phyloP scores from a whole-genome alignment of 2,329 filamentous ascomycete genomes.

The Apiospora saccharicola region DNA sequence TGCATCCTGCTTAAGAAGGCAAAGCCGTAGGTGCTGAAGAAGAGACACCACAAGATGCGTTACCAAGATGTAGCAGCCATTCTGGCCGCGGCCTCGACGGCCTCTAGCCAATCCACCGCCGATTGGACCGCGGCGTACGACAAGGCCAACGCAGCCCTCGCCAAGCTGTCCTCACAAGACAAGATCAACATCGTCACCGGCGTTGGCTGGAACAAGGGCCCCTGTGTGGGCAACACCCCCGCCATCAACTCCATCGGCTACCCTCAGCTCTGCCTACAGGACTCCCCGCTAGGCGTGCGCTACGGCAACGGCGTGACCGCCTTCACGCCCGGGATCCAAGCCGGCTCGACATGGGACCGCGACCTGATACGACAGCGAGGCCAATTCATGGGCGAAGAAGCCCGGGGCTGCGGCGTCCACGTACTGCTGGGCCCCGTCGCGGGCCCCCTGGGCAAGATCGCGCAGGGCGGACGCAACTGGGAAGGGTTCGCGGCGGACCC shows the following conservation, averaged over 20 bases:
- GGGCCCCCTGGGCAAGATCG: slow-evolving; percentile 77
- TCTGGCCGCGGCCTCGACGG: slow-evolving; percentile 33
- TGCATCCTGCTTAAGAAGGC: neutral
- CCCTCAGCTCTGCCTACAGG: slow-evolving; percentile 79
- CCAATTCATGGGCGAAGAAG: slow-evolving; percentile 72
- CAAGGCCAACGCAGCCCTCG: slow-evolving; percentile 72
- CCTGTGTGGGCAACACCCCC: slow-evolving; percentile 70
- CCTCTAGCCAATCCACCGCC: slow-evolving; percentile 44
- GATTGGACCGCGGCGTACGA: slow-evolving; percentile 73
- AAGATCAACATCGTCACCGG: slow-evolving; percentile 84
- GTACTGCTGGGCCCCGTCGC: slow-evolving; percentile 78
- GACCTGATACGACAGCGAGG: slow-evolving; percentile 76
- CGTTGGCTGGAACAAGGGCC: slow-evolving; percentile 75
- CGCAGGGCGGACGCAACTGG: slow-evolving; percentile 81
- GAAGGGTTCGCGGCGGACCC: slow-evolving; percentile 84
- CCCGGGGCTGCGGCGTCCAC: slow-evolving; percentile 74
- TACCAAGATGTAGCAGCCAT: slow-evolving; percentile 27
- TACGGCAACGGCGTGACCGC: slow-evolving; percentile 75
- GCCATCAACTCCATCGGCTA: slow-evolving; percentile 66
- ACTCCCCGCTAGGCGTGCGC: slow-evolving; percentile 79
- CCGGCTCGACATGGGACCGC: slow-evolving; percentile 81
- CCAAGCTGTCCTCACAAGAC: slow-evolving; percentile 74
- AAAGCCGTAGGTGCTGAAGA: neutral
- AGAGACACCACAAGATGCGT: slow-evolving; percentile 27
- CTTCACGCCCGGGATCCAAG: slow-evolving; percentile 81